A percentile compares a stretch with the other conserved stretches of the same genome.
phyloP scores from a whole-genome alignment of 1,284 basidiomycete genomes.

The Pyrrhoderma lamaoense region DNA sequence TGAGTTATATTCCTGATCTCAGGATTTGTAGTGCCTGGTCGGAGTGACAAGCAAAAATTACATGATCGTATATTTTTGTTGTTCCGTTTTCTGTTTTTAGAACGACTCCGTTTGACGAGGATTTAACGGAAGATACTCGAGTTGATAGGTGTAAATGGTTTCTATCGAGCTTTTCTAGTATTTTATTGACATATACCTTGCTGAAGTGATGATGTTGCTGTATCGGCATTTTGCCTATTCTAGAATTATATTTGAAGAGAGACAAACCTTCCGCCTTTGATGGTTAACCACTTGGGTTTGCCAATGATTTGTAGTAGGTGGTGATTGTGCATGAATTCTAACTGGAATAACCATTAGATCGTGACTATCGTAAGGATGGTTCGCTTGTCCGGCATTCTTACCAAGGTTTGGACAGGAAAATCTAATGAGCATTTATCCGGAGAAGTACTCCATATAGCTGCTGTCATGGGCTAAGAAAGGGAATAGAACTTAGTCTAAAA shows the following conservation, averaged over 20 bases:
- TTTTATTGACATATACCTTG: conserved; percentile 57
- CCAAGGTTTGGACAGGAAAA: conserved; percentile 68
- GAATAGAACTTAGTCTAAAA: conserved; percentile 1
- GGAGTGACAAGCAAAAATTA: conserved; percentile 75
- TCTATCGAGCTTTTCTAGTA: conserved; percentile 47
- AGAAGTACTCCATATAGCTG: conserved; percentile 76
- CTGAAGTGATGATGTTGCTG: conserved; percentile 28
- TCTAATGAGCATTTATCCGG: conserved; percentile 65
- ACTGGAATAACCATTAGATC: conserved; percentile 26
- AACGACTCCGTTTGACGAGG: conserved; percentile 26
- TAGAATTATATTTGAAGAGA: not conserved
- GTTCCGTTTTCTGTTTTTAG: conserved; percentile 40
- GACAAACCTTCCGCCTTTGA: conserved; percentile 62
- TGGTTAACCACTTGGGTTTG: conserved; percentile 72
- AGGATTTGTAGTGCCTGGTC: conserved; percentile 60
- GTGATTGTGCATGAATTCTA: conserved; percentile 76
- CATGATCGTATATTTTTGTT: conserved; percentile 54
- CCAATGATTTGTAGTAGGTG: conserved; percentile 70
- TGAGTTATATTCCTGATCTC: conserved; percentile 36
- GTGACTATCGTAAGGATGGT: not conserved
- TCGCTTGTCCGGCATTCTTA: conserved; percentile 24
- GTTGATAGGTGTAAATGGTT: conserved; percentile 55
- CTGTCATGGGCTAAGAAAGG: conserved; percentile 62
- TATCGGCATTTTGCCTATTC: not conserved
- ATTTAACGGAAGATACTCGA: conserved; percentile 39